Percentiles rank a stretch among this genome's conserved stretches.
These are phyloP conservation scores for Kodamaea derodonti DNA, from an alignment of 1,139 yeast species.

Conservation along the genomic window DNA sequence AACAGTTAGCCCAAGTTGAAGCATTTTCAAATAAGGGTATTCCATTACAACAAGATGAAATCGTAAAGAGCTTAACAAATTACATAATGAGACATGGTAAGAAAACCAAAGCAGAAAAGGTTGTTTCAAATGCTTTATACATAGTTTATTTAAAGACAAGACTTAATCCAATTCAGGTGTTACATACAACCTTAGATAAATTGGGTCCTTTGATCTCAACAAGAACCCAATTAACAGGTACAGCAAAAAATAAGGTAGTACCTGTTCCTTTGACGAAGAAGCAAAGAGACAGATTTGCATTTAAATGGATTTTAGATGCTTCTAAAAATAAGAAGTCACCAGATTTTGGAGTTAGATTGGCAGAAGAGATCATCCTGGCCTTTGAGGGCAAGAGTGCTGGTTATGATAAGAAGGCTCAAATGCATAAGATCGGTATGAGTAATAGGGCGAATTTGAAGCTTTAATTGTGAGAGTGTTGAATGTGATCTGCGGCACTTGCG, in stretches of 20 bases:
- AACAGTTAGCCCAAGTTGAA: conserved; percentile 56
- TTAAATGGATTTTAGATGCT: conserved; percentile 86
- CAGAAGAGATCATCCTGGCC: conserved; percentile 83
- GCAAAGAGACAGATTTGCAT: conserved; percentile 83
- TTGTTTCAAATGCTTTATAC: conserved; percentile 74
- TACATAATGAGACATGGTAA: conserved; percentile 92
- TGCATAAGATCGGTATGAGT: conserved; percentile 82
- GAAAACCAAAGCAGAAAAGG: conserved; percentile 75
- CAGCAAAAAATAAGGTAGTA: conserved; percentile 74
- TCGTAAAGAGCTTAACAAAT: conserved; percentile 74
- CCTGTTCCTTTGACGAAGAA: conserved; percentile 82
- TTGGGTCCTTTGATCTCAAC: conserved; percentile 84
- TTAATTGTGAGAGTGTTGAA: conserved; percentile 11
- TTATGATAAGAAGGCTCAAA: conserved; percentile 74
- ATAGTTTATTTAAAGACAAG: conserved; percentile 70
- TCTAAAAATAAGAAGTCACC: conserved; percentile 73
- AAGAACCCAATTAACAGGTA: conserved; percentile 76
- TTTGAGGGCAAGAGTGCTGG: conserved; percentile 78
- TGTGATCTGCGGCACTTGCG: no score
- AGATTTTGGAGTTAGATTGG: conserved; percentile 82
- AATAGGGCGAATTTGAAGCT: conserved; percentile 70
- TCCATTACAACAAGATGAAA: conserved; percentile 65
- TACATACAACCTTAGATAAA: conserved; percentile 71
- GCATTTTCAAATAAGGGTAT: conserved; percentile 48
- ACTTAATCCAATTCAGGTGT: conserved; percentile 70